Base-by-base conservation (phyloP, 768 basidiomycete species). In the Termitomyces heimii region DNA sequence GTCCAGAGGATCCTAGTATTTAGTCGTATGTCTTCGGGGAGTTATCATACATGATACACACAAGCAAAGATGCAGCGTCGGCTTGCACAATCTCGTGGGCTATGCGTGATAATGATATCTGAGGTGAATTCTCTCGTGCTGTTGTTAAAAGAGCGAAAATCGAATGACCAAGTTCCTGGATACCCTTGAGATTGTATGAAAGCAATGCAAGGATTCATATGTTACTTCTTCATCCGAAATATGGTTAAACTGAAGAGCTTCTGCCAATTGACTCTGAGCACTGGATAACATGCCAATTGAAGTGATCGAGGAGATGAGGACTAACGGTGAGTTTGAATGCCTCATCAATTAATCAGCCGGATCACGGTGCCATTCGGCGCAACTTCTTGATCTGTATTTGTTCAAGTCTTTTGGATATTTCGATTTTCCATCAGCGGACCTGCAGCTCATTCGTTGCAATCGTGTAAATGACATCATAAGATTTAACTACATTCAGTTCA, bases 1-100 rank as follows among this genome's bases (percentile, higher is more conserved):
- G 54, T 75, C 69, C 55, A 83, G 65, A 2, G 79, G 73, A 65
- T 80, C 78, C 80, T 81, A 26, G 8, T 9, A 29, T 40, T 57
- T 56, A 45, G 20, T 43, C 42, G 55, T 39, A 22, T 24, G 20
- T 29, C 39, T 55, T 42, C 9, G n/a, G 28, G 37, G 46, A 54
- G 18, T 28, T 18, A 48, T 20, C 24, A 32, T 39, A 6, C 12
- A 48, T 32, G 28, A 42, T 32, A 64, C 59, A 48, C 52, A 70
- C 68, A 24, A 67, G 62, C 40, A 66, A 57, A 39, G 59, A 61
- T 55, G 68, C 63, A 58, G 61, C 60, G 57, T 64, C 62, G 10
- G 61, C 57, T 31, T 62, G 59, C 5, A 58, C 64, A 16, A 77
- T 64, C 14, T 69, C 60, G 24, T 66, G 64, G 51, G 69, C 69